Percentiles rank a stretch among this genome's conserved stretches.
phyloP scores from a whole-genome alignment of 2,329 filamentous ascomycete genomes.

The Hymenoscyphus occultus region DNA sequence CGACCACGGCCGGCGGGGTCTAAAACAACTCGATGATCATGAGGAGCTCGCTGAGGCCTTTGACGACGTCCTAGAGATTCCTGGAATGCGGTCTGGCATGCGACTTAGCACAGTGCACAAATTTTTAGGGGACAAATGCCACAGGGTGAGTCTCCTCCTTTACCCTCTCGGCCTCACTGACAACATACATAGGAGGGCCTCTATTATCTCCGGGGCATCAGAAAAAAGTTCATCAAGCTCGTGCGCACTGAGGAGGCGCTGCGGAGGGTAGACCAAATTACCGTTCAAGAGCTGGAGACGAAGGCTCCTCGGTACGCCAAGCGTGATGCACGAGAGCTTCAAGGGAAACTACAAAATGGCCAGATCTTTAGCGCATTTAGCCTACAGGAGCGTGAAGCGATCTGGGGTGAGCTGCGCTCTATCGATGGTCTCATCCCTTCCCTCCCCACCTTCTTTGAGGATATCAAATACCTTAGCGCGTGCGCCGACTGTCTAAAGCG shows the following conservation, averaged over 20 bases:
- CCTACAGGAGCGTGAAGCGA: conserved; percentile 30
- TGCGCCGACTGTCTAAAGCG: conserved; percentile 12
- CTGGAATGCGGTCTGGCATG: conserved; percentile 15
- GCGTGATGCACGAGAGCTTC: conserved; percentile 30
- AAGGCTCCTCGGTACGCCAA: conserved; percentile 33
- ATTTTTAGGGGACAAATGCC: conserved; percentile 17
- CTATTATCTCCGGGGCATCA: conserved; percentile 34
- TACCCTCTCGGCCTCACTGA: conserved; percentile 17
- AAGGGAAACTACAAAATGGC: conserved; percentile 32
- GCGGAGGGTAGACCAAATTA: conserved; percentile 33
- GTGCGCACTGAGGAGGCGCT: conserved; percentile 33
- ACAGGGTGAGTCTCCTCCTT: conserved; percentile 15
- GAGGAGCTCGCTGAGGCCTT: conserved; percentile 15
- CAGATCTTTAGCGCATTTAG: conserved; percentile 37
- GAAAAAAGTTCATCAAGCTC: conserved; percentile 35
- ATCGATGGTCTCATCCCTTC: conserved; percentile 36
- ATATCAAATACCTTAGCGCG: conserved; percentile 15
- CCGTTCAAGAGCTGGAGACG: conserved; percentile 37
- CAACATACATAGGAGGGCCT: conserved; percentile 34
- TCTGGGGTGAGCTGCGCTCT: conserved; percentile 33
- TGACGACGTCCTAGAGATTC: conserved; percentile 18
- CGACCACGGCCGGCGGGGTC: conserved; percentile 25
- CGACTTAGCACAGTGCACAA: conserved; percentile 18
- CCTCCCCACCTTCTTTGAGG: conserved; percentile 35
- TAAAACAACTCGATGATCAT: conserved; percentile 31